phyloP scores from a whole-genome alignment of 108 stramenopile genomes.

The Cylindrotheca fusiformis region DNA sequence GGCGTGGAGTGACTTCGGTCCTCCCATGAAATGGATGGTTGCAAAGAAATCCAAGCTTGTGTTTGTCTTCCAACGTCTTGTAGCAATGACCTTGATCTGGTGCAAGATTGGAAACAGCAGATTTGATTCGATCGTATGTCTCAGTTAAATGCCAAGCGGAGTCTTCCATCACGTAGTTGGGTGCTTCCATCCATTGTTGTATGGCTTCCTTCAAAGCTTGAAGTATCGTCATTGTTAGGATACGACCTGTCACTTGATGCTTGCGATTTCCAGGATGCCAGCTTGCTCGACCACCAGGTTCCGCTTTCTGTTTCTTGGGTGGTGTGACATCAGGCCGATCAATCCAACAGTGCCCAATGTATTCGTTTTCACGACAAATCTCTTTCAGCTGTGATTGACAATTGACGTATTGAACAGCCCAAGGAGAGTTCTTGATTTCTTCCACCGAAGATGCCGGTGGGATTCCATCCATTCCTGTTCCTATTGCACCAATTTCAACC shows the following conservation, averaged over 20 bases:
- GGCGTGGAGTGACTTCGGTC: constrained; percentile 71
- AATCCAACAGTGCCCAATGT: constrained; percentile 56
- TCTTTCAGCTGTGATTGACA: constrained; percentile 35
- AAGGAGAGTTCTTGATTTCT: constrained; percentile 45
- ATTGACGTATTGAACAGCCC: constrained; percentile 53
- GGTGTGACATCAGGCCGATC: constrained; percentile 47
- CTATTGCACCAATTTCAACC: constrained; percentile 33
- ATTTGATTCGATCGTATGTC: constrained; percentile 34
- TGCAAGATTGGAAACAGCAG: constrained; percentile 12
- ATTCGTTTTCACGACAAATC: constrained; percentile 38
- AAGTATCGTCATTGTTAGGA: constrained; percentile 51
- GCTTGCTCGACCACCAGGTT: constrained; percentile 22
- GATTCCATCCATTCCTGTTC: constrained; percentile 46
- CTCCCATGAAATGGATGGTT: constrained; percentile 30
- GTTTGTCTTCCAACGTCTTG: neutral
- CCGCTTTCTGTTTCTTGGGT: constrained; percentile 26
- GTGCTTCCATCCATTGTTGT: constrained; percentile 50
- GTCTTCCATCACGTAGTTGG: constrained; percentile 41
- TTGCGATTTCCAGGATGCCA: constrained; percentile 62
- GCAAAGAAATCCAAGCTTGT: constrained; percentile 16
- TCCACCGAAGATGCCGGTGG: constrained; percentile 24
- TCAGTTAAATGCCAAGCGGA: constrained; percentile 54
- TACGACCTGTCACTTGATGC: constrained; percentile 59
- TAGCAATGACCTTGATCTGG: constrained; percentile 13
- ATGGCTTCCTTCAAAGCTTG: constrained; percentile 53